phyloP scores from a whole-genome alignment of 2,329 filamentous ascomycete genomes.

The Phoma sp. region DNA sequence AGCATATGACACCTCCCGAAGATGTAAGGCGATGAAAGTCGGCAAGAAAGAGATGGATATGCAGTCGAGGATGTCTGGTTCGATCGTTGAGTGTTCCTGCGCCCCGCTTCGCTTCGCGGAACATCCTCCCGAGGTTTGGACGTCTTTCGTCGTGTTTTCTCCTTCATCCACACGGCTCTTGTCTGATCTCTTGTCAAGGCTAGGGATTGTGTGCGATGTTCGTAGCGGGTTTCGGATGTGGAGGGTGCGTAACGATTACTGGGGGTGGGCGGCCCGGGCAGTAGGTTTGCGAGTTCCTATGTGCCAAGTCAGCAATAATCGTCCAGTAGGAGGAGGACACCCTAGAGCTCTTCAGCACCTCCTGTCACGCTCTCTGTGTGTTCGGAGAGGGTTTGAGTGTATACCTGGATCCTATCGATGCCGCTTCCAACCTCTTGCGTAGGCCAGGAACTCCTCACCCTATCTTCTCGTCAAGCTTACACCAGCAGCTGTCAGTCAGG shows the following conservation, averaged over 20 bases:
- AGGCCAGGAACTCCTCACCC: background rate
- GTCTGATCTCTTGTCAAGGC: background rate
- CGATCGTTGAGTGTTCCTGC: background rate
- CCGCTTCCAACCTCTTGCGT: background rate
- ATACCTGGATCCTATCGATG: background rate
- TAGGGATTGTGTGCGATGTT: background rate
- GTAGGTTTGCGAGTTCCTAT: background rate
- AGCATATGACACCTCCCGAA: background rate
- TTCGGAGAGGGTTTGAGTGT: background rate
- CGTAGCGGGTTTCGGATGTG: too few relatives aligned
- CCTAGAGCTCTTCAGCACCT: background rate
- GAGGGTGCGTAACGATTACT: background rate
- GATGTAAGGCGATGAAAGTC: background rate
- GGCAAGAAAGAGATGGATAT: background rate
- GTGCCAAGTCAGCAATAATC: background rate
- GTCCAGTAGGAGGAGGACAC: too few relatives aligned
- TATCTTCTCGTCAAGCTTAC: background rate
- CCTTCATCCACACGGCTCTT: background rate
- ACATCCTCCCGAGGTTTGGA: constrained; percentile 4
- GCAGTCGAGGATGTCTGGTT: background rate
- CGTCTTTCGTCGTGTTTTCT: background rate
- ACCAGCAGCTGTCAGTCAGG: background rate
- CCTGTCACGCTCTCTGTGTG: background rate
- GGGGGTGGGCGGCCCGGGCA: background rate
- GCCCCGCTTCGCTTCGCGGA: constrained; percentile 12